Base-by-base conservation (phyloP, 2,329 filamentous ascomycete genomes). In the Fusarium torreyae region DNA sequence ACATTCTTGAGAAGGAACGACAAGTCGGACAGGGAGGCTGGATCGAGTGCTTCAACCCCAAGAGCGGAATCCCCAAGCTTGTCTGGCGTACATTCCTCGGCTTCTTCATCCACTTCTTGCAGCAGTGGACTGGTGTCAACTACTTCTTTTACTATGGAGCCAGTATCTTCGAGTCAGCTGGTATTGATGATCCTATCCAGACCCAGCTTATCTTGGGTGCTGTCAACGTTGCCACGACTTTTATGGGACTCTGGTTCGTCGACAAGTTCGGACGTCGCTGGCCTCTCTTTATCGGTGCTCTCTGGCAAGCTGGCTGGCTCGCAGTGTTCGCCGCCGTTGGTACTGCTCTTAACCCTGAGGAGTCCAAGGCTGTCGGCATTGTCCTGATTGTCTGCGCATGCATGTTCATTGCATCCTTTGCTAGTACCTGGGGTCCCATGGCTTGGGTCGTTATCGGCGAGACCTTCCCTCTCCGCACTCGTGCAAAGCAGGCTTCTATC, bases 401-500 rank as follows among this genome's bases (percentile, higher is more conserved):
- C 78, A 87, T 93, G 82, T 94, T 93, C 79, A 93, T 94, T 57
- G 86, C 88, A 49, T 90, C 87, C 2, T 94, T 92, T 70, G 91
- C 91, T 3, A 68, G 83, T 44, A 92, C 89, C 4, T 93, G 89
- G 89, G 91, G 90, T 14, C 90, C 90, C 0, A 87, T 92, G 51
- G 83, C 89, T 7, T 93, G 91, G 91, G 87, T 88, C 33, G 86
- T 91, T 57, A 87, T 90, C 43, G 88, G 88, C 51, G 90, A 92
- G 77, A 87, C 88, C 48, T 92, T 91, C 75, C 86, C 89, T 7
- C 81, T 86, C 1, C 82, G 87, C 13, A 87, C 86, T 38, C 81
- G 86, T 48, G 84, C 85, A 3, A 86, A 86, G 79, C 83, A 85
- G 74, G 85, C 85, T 24, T 86, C 86, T 24, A 77, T 89, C 18